Base-by-base conservation (phyloP, 148 eudicot genomes). In the Pouteria glomerata region DNA sequence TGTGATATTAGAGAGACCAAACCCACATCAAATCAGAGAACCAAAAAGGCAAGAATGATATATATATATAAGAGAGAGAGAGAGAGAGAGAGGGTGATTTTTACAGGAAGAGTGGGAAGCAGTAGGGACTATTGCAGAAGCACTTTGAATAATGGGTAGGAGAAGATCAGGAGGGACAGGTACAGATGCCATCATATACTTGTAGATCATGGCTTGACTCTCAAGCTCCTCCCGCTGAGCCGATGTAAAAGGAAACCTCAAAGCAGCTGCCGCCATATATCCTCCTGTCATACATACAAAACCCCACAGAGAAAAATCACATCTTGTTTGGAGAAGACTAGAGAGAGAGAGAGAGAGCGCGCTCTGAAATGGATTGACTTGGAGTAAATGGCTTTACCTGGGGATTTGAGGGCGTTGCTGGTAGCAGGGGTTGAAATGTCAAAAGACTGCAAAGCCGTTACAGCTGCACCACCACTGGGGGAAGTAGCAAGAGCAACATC, bases 131-230 rank as follows among this genome's bases (percentile, higher is more conserved):
- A 34, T n/a, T n/a, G 44, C 44, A 4, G 44, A 10, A 69, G 56
- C 18, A 63, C 18, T 62, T 66, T 33, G 65, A 58, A 64, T 24
- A 70, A 74, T 26, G 76, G 87, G 80, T 23, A 80, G 76, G 74
- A 92, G 93, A 33, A 89, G 96, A 71, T 86, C 57, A 76, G 78
- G 78, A 63, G 96, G 93, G 50, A 92, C 87, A 57, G 98, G 93
- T 33, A 88, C 60, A 73, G 88, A 88, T 8, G 88, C 86, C 68
- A 80, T 71, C 88, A 92, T 88, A 81, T 85, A 88, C 70, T 90
- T 90, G 72, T 83, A 92, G 26, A 92, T 81, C 89, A 85, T 88
- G 56, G 96, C 90, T 88, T 92, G 97, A 68, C 89, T 88, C 59
- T 89, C 86, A 1, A 92, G 73, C 74, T 92, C 98, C 69, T 85